Conservation (phyloP, 2,329 filamentous ascomycete species). For the Hymenoscyphus fructigenus region DNA sequence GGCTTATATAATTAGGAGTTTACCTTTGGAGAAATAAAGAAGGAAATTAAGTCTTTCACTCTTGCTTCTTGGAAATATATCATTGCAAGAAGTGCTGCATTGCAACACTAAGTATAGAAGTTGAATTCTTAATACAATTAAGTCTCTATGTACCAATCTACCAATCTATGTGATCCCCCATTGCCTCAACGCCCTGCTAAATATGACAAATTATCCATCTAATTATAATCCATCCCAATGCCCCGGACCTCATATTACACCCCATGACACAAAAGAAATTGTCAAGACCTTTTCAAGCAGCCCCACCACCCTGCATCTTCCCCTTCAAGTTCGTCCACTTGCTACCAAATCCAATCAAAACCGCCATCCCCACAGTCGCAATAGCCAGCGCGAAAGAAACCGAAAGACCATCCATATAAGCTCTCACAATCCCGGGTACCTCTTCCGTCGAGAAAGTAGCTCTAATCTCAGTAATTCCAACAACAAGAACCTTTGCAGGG, state of each 20-base stretch:
- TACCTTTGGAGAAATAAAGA: too few species aligned
- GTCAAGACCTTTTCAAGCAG: neutral
- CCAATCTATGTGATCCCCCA: too few species aligned
- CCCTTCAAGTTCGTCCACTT: conserved; percentile 40
- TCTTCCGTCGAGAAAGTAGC: conserved; percentile 47
- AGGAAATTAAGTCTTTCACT: too few species aligned
- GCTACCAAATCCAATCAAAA: conserved; percentile 38
- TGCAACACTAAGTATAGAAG: too few species aligned
- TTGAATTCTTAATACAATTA: too few species aligned
- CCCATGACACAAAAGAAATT: neutral
- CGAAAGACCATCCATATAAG: conserved; percentile 64
- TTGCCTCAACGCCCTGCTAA: too few species aligned
- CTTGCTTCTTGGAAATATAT: too few species aligned
- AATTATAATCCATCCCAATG: too few species aligned
- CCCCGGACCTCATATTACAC: neutral
- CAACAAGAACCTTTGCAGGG: conserved; percentile 40
- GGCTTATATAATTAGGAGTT: too few species aligned
- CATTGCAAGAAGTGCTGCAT: too few species aligned
- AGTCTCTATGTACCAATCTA: too few species aligned
- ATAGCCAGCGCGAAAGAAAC: conserved; percentile 59
- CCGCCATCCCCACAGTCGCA: conserved; percentile 46
- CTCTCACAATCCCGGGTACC: conserved; percentile 53
- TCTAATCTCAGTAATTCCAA: conserved; percentile 57
- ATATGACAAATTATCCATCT: too few species aligned
- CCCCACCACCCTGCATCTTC: conserved; percentile 27